A percentile compares a stretch with the other conserved stretches of the same genome.
phyloP scores from a whole-genome alignment of 2,329 filamentous ascomycete species.

The Ophiostoma piceae region DNA sequence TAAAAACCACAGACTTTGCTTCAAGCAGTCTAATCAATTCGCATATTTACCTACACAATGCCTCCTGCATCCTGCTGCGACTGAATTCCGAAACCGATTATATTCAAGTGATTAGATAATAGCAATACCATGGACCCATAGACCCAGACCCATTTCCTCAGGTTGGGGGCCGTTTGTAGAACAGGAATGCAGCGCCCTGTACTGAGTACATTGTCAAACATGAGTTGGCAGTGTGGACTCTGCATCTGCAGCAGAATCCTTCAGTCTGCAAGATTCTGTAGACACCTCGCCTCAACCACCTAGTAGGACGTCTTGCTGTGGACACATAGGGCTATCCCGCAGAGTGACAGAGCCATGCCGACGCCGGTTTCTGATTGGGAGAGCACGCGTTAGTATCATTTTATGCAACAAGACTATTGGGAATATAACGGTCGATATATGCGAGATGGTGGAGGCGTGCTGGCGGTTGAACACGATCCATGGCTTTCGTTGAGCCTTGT shows the following conservation, averaged over 20 bases:
- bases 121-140: not conserved
- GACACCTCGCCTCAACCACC: not conserved
- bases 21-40: not conserved
- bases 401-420: not conserved
- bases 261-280: not conserved
- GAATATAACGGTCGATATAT: not conserved
- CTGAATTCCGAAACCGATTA: not conserved
- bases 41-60: not conserved
- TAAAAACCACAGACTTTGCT: not conserved
- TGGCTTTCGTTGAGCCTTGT: not conserved
- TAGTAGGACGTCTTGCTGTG: slow-evolving; percentile 48
- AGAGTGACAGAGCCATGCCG: slow-evolving; percentile 73
- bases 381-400: not conserved
- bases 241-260: not conserved
- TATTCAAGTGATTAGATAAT: not conserved
- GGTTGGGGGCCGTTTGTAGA: not conserved
- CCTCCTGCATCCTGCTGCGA: not conserved
- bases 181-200: not conserved
- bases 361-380: slow-evolving; percentile 64
- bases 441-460: not conserved
- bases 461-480: not conserved
- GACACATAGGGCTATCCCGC: slow-evolving; percentile 79
- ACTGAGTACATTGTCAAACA: not conserved
- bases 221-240: not conserved
- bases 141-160: not conserved